These are phyloP conservation scores for Aphanomyces euteiches DNA, from an alignment of 352 stramenopile genomes.

Conservation along the genomic window DNA sequence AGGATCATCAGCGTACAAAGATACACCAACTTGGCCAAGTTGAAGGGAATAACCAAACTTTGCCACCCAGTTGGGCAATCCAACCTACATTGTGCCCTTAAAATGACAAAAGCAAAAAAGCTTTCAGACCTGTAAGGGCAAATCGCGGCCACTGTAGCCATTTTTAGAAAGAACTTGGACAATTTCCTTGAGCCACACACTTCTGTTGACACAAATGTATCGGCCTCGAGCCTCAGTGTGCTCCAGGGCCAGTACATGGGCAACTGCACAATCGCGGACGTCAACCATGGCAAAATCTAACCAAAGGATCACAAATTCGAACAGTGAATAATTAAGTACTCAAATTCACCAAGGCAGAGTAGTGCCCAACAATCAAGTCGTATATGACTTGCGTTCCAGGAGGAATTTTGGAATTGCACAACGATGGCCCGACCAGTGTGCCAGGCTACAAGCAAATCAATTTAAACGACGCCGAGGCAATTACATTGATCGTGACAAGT, in stretches of 20 bases:
- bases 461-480: constrained; percentile 18
- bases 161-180: constrained; percentile 81
- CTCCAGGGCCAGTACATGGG: constrained; percentile 76
- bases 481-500: constrained; percentile 82
- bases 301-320: constrained; percentile 6
- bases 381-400: constrained; percentile 85
- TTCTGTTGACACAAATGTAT: constrained; percentile 85
- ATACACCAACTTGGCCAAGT: constrained; percentile 77
- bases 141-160: constrained; percentile 78
- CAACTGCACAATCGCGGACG: constrained; percentile 76
- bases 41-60: constrained; percentile 82
- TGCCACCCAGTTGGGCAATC: constrained; percentile 78
- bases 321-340: constrained; percentile 40
- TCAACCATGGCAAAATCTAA: constrained; percentile 83
- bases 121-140: constrained; percentile 60
- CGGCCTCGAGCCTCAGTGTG: constrained; percentile 77
- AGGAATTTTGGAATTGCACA: constrained; percentile 78
- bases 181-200: constrained; percentile 85
- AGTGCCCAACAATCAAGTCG: constrained; percentile 80
- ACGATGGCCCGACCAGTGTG: constrained; percentile 74
- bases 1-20: constrained; percentile 59
- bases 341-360: constrained; percentile 81
- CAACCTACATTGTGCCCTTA: constrained; percentile 37
- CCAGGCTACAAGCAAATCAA: constrained; percentile 45
- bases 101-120: too few relatives aligned